These are phyloP conservation scores for Fusarium duplospermum DNA, from an alignment of 2,329 filamentous ascomycete genomes.

Conservation along the genomic window DNA sequence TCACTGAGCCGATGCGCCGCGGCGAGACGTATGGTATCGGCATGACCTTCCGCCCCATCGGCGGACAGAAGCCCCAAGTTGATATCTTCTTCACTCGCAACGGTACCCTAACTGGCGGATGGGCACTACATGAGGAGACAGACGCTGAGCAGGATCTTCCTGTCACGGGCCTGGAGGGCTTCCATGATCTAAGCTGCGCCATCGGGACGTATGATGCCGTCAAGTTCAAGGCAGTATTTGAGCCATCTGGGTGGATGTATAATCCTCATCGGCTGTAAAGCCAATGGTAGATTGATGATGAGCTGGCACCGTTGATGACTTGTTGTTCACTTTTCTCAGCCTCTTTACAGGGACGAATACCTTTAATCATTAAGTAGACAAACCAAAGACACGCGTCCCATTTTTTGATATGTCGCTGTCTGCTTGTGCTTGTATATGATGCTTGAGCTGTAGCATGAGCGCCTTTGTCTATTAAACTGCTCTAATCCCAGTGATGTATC, in stretches of 20 bases:
- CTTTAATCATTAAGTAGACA: not conserved
- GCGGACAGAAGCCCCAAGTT: constrained; percentile 45
- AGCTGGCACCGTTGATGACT: not conserved
- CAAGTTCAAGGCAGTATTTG: constrained; percentile 74
- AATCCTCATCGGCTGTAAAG: constrained; percentile 39
- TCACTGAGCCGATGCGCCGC: constrained; percentile 70
- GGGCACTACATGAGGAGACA: constrained; percentile 81
- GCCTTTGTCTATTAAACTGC: not conserved
- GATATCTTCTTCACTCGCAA: constrained; percentile 75
- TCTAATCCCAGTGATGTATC: not conserved
- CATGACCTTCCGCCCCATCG: constrained; percentile 66
- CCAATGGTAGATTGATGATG: not conserved
- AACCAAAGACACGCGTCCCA: constrained; percentile 7
- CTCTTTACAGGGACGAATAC: not conserved
- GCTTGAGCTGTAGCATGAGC: not conserved
- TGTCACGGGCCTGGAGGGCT: constrained; percentile 75
- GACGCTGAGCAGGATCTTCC: constrained; percentile 72
- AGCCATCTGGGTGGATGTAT: constrained; percentile 69
- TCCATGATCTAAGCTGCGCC: constrained; percentile 76
- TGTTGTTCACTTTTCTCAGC: not conserved
- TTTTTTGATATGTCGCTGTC: not conserved
- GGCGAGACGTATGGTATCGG: constrained; percentile 79
- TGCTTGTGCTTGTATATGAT: not conserved
- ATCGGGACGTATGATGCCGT: constrained; percentile 78
- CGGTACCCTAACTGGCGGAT: constrained; percentile 68